Evolutionary conservation across 73 alveolate genomes (phyloP).

Genomic region (Paramecium primaurelia): DNA sequence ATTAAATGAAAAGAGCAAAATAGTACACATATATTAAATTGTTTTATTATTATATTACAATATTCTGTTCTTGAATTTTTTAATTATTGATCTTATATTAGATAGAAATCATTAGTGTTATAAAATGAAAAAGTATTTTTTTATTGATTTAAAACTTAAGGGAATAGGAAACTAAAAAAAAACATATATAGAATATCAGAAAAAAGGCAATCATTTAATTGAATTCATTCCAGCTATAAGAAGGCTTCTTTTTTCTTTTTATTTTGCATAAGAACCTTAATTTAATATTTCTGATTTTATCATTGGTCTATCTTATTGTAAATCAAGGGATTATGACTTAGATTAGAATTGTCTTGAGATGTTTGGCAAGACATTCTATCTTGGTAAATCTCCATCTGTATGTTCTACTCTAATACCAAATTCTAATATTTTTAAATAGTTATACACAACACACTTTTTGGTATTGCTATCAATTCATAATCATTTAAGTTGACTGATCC

Average conservation of each 20-base stretch:
- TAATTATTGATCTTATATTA: not conserved
- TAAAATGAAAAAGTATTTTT: not conserved
- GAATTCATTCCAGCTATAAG: slow-evolving; percentile 34
- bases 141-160: not conserved
- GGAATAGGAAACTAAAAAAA: not conserved
- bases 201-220: not conserved
- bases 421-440: not conserved
- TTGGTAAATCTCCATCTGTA: not conserved
- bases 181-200: not conserved
- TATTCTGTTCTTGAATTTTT: not conserved
- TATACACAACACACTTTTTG: slow-evolving; percentile 10
- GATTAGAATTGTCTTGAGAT: not conserved
- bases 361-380: not conserved
- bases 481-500: slow-evolving; percentile 27
- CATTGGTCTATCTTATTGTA: not conserved
- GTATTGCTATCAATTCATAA: slow-evolving; percentile 35
- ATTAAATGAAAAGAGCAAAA: slow-evolving; percentile 7
- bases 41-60: not conserved
- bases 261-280: not conserved
- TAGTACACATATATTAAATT: slow-evolving; percentile 7
- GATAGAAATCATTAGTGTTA: not conserved
- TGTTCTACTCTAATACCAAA: slow-evolving; percentile 8
- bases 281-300: not conserved
- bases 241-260: not conserved
- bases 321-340: slow-evolving; percentile 20